Base-by-base conservation (phyloP, 2,329 filamentous ascomycete species). In the Apiospora saccharicola region DNA sequence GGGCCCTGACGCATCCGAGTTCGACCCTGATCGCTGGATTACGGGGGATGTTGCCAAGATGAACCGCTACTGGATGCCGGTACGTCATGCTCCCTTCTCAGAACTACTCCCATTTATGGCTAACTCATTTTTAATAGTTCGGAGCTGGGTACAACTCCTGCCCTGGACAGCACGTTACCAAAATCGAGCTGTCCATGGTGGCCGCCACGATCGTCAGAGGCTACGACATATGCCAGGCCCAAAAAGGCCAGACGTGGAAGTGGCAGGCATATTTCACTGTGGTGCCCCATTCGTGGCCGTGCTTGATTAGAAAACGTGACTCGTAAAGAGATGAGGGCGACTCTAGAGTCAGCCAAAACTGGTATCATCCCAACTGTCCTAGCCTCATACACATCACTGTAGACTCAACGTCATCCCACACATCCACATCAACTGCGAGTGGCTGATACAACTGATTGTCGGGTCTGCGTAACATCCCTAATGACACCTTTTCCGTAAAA, bases 21-120 rank as follows among this genome's bases (percentile, higher is more conserved):
- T 73, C 51, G 69, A 69, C 10, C 73, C 73, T 4, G 73, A 74
- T 16, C 69, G 73, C 3, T 74, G 73, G 73, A 26, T 73, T 1
- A 22, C 30, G 5, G 26, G 37, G 4, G 69, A 74, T 37, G 49
- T 47, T 8, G 16, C 22, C 19, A 3, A 4, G 3, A 70, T 26
- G 24, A 69, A 73, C 47, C 64, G 51, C 8, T 74, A 69, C 37
- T 74, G 71, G 19, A 68, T 72, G 7, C 68, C 68, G n/a, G 49
- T 51, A 51, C 7, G 37, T 41, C 7, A 8, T 41, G 37, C 37
- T 10, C 1, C 37, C 10, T 10, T 2, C 10, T 10, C 6, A 8
- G 37, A 41, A 41, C 5, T 41, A 41, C 7, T 8, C 6, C 37
- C 1, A 2, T 41, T 8, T 10, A 10, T 41, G 6, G 37, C 37